A percentile compares a stretch with the other conserved stretches of the same genome.
Conservation (phyloP, 306 rosid species). For the Rosa multiflora region DNA sequence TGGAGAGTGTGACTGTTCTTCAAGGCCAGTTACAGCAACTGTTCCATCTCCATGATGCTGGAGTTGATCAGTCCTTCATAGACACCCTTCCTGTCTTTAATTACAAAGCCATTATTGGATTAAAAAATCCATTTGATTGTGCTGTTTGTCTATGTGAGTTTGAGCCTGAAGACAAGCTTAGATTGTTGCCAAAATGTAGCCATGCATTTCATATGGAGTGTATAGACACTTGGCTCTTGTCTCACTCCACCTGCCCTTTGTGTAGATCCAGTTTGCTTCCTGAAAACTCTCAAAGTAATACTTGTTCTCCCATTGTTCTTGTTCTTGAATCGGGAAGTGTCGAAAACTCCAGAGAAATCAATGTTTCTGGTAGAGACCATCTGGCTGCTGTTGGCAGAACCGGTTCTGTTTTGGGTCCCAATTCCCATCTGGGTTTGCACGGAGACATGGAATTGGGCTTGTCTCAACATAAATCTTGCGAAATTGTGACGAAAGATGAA, state of each 20-base stretch:
- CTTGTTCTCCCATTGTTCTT: constrained; percentile 63
- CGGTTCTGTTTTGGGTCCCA: constrained; percentile 40
- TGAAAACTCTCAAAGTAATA: constrained; percentile 45
- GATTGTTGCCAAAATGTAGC: constrained; percentile 88
- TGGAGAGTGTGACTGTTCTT: constrained; percentile 67
- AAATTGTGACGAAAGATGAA: constrained; percentile 33
- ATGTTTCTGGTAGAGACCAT: constrained; percentile 44
- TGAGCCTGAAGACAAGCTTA: constrained; percentile 78
- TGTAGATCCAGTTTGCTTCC: constrained; percentile 78
- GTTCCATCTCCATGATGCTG: constrained; percentile 92
- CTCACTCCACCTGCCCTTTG: constrained; percentile 94
- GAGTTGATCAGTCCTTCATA: constrained; percentile 91
- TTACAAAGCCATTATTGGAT: constrained; percentile 77
- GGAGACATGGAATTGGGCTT: constrained; percentile 44
- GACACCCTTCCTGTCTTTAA: constrained; percentile 82
- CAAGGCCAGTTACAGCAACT: constrained; percentile 97
- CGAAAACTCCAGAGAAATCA: constrained; percentile 70
- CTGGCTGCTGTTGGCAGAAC: constrained; percentile 41
- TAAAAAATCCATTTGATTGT: constrained; percentile 87
- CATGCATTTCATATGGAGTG: constrained; percentile 95
- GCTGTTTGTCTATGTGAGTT: constrained; percentile 96
- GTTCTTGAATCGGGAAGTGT: constrained; percentile 84
- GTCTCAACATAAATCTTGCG: constrained; percentile 38
- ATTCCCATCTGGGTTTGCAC: constrained; percentile 38
- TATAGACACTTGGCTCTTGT: constrained; percentile 92